Percentiles rank a stretch among this genome's conserved stretches.
Conservation (phyloP, 331 rosid species). For the Malus hybrid region DNA sequence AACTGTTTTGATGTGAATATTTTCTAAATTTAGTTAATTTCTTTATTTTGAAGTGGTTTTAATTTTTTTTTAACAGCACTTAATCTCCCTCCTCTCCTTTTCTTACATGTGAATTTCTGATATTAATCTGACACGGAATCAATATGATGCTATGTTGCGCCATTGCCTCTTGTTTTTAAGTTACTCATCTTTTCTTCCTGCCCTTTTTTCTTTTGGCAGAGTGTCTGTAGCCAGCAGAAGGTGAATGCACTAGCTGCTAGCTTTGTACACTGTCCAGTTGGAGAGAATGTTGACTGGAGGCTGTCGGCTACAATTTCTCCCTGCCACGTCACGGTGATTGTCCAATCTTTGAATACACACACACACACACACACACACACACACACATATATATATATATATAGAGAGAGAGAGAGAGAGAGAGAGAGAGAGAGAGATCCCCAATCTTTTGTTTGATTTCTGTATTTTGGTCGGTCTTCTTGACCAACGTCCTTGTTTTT, state of each 20-base stretch:
- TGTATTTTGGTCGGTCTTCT: not conserved
- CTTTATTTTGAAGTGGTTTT: not conserved
- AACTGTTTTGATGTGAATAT: not conserved
- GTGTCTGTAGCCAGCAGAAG: constrained; percentile 82
- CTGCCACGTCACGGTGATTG: constrained; percentile 84
- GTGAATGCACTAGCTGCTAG: constrained; percentile 85
- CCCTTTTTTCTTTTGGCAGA: constrained; percentile 30
- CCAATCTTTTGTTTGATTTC: too few relatives aligned
- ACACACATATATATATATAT: too few relatives aligned
- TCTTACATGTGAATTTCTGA: not conserved
- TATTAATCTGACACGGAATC: not conserved
- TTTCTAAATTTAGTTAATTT: not conserved
- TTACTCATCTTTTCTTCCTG: constrained; percentile 17
- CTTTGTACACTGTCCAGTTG: constrained; percentile 79
- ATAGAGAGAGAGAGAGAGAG: not conserved
- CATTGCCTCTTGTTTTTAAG: not conserved
- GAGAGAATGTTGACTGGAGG: constrained; percentile 95
- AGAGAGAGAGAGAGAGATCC: not conserved
- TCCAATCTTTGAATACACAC: constrained; percentile 4
- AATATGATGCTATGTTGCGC: not conserved
- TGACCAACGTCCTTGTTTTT: not conserved
- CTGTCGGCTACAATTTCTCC: constrained; percentile 93
- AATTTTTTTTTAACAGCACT: not conserved
- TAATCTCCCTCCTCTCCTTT: not conserved
- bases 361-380: too few relatives aligned